These are phyloP conservation scores for Boletellus sp. DNA, from an alignment of 768 basidiomycete species.

Conservation along the genomic window DNA sequence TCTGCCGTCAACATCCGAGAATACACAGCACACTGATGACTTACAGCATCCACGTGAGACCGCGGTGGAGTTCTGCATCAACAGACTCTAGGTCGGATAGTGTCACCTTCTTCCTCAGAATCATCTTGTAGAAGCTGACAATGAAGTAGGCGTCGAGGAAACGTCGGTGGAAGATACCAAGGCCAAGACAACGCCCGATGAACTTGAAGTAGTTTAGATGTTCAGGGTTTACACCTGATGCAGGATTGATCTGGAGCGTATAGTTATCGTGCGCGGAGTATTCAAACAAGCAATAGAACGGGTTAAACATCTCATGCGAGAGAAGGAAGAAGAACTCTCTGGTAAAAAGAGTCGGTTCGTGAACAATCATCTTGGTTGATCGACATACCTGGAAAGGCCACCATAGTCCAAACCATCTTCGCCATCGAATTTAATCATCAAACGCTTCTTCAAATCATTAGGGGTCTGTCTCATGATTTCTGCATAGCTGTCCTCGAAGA, in stretches of 20 bases:
- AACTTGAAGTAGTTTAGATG: slow-evolving; percentile 99
- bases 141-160: slow-evolving; percentile 99
- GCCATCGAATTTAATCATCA: slow-evolving; percentile 99
- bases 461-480: slow-evolving; percentile 99
- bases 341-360: slow-evolving; percentile 16
- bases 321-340: slow-evolving; percentile 99
- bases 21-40: slow-evolving; percentile 29
- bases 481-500: slow-evolving; percentile 98
- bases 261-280: slow-evolving; percentile 99
- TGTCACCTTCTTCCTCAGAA: slow-evolving; percentile 95
- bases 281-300: slow-evolving; percentile 99
- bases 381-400: slow-evolving; percentile 83
- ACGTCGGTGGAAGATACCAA: slow-evolving; percentile 98
- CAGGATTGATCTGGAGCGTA: slow-evolving; percentile 98
- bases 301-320: slow-evolving; percentile 99
- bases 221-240: slow-evolving; percentile 96
- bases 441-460: slow-evolving; percentile 94
- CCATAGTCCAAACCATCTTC: slow-evolving; percentile 99
- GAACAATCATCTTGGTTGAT: not conserved
- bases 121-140: slow-evolving; percentile 99
- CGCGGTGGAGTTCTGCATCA: slow-evolving; percentile 90
- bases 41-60: slow-evolving; percentile 98
- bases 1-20: slow-evolving; percentile 9
- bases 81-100: slow-evolving; percentile 94
- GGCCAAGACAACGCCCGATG: slow-evolving; percentile 90